Conservation (phyloP, 2,329 filamentous ascomycete species). For the Aspergillus uvarum region DNA sequence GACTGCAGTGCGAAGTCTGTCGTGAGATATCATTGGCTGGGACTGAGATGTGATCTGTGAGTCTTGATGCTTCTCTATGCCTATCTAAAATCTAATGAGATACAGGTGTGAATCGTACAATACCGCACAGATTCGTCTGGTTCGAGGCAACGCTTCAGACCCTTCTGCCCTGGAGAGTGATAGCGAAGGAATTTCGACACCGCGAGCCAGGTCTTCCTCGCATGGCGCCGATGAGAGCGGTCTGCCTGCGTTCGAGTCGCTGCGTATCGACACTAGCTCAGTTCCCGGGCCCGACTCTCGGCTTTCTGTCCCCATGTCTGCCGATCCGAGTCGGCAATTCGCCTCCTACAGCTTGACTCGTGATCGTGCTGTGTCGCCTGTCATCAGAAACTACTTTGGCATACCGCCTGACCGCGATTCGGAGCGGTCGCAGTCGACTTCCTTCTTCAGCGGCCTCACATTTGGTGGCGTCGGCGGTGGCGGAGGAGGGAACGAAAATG, state of each 20-base stretch:
- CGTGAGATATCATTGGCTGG: slow-evolving; percentile 90
- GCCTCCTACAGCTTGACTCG: slow-evolving; percentile 39
- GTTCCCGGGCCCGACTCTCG: slow-evolving; percentile 22
- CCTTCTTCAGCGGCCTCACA: slow-evolving; percentile 27
- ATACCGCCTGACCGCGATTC: slow-evolving; percentile 36
- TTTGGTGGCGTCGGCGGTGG: slow-evolving; percentile 15
- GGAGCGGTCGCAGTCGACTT: slow-evolving; percentile 30
- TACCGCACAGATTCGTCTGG: slow-evolving; percentile 44
- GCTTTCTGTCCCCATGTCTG: slow-evolving; percentile 21
- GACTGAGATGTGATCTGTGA: slow-evolving; percentile 74
- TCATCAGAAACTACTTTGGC: slow-evolving; percentile 48
- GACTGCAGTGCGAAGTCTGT: slow-evolving; percentile 88
- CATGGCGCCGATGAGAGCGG: slow-evolving; percentile 26
- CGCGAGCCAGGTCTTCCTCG: slow-evolving; percentile 30
- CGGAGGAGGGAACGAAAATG: slow-evolving; percentile 45
- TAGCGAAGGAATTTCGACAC: slow-evolving; percentile 15
- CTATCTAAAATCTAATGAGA: background rate
- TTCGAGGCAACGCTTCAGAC: slow-evolving; percentile 33
- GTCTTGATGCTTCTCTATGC: slow-evolving; percentile 12
- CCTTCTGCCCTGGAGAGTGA: slow-evolving; percentile 27
- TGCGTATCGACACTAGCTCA: slow-evolving; percentile 32
- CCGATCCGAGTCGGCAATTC: slow-evolving; percentile 25
- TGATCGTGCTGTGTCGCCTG: slow-evolving; percentile 43
- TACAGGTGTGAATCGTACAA: slow-evolving; percentile 49
- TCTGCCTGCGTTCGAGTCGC: slow-evolving; percentile 22